phyloP scores from a whole-genome alignment of 306 rosid genomes.

The Inga leiocalycina region DNA sequence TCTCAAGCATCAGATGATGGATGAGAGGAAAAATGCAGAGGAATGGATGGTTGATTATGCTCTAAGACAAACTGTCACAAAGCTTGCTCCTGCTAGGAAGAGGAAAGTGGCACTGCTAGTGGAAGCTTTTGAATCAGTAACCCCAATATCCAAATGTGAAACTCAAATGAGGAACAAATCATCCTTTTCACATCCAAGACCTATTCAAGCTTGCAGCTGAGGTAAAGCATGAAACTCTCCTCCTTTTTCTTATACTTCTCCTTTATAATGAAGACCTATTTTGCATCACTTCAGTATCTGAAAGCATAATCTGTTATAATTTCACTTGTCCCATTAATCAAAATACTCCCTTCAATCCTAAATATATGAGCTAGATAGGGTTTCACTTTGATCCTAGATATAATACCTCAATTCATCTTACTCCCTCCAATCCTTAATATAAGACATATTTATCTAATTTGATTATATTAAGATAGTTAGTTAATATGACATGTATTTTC shows the following conservation, averaged over 20 bases:
- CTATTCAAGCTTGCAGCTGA: conserved; percentile 81
- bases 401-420: too few relatives aligned
- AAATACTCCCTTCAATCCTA: too few relatives aligned
- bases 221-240: conserved; percentile 31
- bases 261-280: background rate
- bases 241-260: background rate
- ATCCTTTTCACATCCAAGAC: conserved; percentile 49
- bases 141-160: conserved; percentile 66
- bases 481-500: too few relatives aligned
- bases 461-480: too few relatives aligned
- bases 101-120: conserved; percentile 92
- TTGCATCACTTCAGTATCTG: background rate
- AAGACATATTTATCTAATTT: too few relatives aligned
- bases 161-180: conserved; percentile 40
- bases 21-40: conserved; percentile 77
- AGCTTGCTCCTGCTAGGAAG: conserved; percentile 93
- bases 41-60: conserved; percentile 96
- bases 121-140: conserved; percentile 86
- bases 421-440: too few relatives aligned
- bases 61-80: conserved; percentile 66
- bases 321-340: background rate
- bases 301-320: background rate
- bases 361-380: too few relatives aligned
- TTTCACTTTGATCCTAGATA: too few relatives aligned
- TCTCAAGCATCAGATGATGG: conserved; percentile 81